Evolutionary conservation across 192 early-diverging fungal genomes (phyloP), one percentile per base, ranked within the genome.

Genomic region (Gigaspora rosea): DNA sequence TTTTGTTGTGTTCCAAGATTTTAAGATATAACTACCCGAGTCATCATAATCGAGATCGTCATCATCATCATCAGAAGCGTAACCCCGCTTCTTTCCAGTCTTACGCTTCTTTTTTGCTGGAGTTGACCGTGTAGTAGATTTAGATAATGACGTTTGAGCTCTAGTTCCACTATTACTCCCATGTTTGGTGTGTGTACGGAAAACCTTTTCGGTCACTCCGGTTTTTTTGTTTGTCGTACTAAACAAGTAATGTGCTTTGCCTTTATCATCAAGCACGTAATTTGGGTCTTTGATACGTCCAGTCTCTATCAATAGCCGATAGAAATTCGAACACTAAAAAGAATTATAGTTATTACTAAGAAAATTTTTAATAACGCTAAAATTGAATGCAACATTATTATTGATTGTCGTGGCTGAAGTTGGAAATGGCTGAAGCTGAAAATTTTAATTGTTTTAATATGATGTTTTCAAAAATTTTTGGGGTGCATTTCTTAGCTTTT

Each of bases 241-340:
- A 79, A 97, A 97, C 62, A 95, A 82, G 76, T 94, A 98, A 75
- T 94, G 95, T 0, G 95, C 92, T 79, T 94, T 94, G 80, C 95
- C 95, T 80, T 94, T 93, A 35, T 92, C 91, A 81, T 96, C 94
- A 20, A 96, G 82, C 15, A 94, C 89, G 78, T 98, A 98, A 86
- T 98, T 98, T 3, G 92, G 90, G 81, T 98, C 96, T 74, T 90
- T 82, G 61, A 97, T 90, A 76, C 96, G 90, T 20, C 92, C 90
- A 57, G 92, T 93, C 81, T 96, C 94, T 16, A 98, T 88, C 61
- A 98, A 85, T 57, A 93, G 83, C 41, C 96, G 90, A 82, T 98
- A 98, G 83, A 96, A 98, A 85, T 97, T 98, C 33, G 96, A 96
- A 81, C 96, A 98, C 91, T 94, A 70, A 10, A 50, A 35, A 71